Evolutionary conservation across 345 rosid genomes (phyloP).

Genomic region (Tarenaya hassleriana): DNA sequence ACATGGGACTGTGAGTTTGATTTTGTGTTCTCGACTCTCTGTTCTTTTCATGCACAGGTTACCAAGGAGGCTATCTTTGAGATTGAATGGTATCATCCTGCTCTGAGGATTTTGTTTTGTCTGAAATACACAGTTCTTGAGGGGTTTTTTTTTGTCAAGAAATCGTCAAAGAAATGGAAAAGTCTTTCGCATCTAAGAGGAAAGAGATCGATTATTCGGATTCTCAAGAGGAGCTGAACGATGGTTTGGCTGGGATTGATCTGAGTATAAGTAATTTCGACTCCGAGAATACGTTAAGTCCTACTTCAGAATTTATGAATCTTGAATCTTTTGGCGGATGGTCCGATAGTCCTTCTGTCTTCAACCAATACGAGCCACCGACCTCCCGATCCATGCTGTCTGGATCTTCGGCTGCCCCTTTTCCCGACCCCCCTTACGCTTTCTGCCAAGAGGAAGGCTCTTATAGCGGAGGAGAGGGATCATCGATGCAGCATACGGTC

Average conservation of each 20-base stretch:
- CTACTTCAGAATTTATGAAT: conserved; percentile 54
- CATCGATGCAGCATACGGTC: conserved; percentile 27
- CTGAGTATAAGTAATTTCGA: conserved; percentile 26
- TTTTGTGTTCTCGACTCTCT: no score
- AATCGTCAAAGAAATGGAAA: conserved; percentile 39
- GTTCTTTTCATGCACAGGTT: no score
- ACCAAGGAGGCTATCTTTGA: no score
- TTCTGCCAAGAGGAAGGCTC: conserved; percentile 31
- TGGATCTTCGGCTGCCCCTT: conserved; percentile 27
- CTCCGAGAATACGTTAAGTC: conserved; percentile 43
- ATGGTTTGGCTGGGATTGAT: conserved; percentile 27
- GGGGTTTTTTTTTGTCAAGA: conserved; percentile 2
- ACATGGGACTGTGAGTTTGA: no score
- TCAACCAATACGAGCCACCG: conserved; percentile 37
- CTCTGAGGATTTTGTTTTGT: no score
- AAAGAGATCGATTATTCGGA: conserved; percentile 43
- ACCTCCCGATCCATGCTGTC: conserved; percentile 34
- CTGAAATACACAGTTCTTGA: neutral
- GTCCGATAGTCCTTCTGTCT: conserved; percentile 48
- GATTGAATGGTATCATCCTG: no score
- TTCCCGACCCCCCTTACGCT: conserved; percentile 22
- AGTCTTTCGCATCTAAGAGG: conserved; percentile 45
- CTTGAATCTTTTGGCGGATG: conserved; percentile 56
- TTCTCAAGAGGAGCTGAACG: conserved; percentile 39
- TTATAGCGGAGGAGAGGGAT: conserved; percentile 38